Base-by-base conservation (phyloP, 2,329 filamentous ascomycete species). In the Ophiostoma sp. region DNA sequence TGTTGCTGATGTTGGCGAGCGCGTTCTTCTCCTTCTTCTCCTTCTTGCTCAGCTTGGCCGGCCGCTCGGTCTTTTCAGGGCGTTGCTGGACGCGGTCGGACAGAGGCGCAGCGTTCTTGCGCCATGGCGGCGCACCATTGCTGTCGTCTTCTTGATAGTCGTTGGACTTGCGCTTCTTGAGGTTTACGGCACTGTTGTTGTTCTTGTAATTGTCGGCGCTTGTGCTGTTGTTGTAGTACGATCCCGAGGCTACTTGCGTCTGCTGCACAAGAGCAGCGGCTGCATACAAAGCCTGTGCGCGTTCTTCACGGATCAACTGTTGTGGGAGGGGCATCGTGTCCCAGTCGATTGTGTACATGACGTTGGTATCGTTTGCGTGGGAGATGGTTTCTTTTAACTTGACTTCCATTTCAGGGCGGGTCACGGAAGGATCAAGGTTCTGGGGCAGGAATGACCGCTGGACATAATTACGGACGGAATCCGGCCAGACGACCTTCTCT, bases 381-480 rank as follows among this genome's bases (percentile, higher is more conserved):
- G 92, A 93, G 80, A 99, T 98, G 77, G 94, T 92, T 75, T 91
- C 85, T 82, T 95, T 97, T 76, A 99, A 85, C 80, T 94, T 97
- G 74, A 86, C 85, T 81, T 97, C 92, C 86, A 98, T 92, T 73
- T 97, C 94, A 71, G 86, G 79, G 71, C 88, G 87, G 69, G 84
- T 81, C 63, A 95, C 88, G 52, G 88, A 87, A 5, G 87, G 79
- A 75, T 92, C 87, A 76, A 90, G 85, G 80, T 94, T 93, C 74
- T 90, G 88, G 33, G 90, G 88, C 69, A 93, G 90, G 80, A 98
- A 98, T 33, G 94, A 95, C 79, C 94, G 91, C 79, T 94, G 92
- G 42, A 98, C 95, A 83, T 98, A 98, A 77, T 88, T 86, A 78
- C 94, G 92, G 74, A 98, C 93, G n/a, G 91, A 89, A 59, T 89